Evolutionary conservation across 1,139 yeast species (phyloP).

Genomic region (Debaryomycetaceae sp.): DNA sequence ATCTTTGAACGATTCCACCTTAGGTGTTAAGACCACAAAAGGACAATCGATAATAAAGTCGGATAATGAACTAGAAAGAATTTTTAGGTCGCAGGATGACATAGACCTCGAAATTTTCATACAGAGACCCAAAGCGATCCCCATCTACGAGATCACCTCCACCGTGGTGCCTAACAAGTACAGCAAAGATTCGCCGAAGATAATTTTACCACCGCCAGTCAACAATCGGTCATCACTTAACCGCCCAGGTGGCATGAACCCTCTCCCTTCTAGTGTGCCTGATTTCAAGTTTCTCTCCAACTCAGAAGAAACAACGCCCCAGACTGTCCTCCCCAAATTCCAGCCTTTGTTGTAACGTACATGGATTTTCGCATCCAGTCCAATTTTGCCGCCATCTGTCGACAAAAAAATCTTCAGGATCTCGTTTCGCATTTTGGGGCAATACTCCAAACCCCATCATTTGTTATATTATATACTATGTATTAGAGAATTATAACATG

Average conservation of each 20-base stretch:
- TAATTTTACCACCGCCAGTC: conserved; percentile 33
- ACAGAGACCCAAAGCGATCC: conserved; percentile 29
- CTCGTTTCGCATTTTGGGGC: background rate
- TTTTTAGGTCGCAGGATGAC: conserved; percentile 24
- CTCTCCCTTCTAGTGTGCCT: conserved; percentile 2
- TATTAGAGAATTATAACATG: no score
- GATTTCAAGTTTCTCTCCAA: conserved; percentile 22
- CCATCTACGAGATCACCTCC: conserved; percentile 35
- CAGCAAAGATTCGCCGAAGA: conserved; percentile 16
- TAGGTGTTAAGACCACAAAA: conserved; percentile 18
- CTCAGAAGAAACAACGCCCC: conserved; percentile 23
- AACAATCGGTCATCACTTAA: conserved; percentile 11
- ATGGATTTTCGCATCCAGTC: background rate
- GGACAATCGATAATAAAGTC: conserved; percentile 24
- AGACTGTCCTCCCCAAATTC: conserved; percentile 32
- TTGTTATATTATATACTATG: no score
- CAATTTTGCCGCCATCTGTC: background rate
- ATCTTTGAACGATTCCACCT: conserved; percentile 14
- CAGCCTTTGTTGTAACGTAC: conserved; percentile 30
- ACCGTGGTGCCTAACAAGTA: conserved; percentile 23
- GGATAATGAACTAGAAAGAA: conserved; percentile 34
- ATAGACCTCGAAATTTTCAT: conserved; percentile 37
- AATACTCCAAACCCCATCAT: no score
- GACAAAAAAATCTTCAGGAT: background rate
- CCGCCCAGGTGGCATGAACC: conserved; percentile 2